These are phyloP conservation scores for Aspergillus ustus DNA, from an alignment of 2,329 filamentous ascomycete species.

Conservation along the genomic window DNA sequence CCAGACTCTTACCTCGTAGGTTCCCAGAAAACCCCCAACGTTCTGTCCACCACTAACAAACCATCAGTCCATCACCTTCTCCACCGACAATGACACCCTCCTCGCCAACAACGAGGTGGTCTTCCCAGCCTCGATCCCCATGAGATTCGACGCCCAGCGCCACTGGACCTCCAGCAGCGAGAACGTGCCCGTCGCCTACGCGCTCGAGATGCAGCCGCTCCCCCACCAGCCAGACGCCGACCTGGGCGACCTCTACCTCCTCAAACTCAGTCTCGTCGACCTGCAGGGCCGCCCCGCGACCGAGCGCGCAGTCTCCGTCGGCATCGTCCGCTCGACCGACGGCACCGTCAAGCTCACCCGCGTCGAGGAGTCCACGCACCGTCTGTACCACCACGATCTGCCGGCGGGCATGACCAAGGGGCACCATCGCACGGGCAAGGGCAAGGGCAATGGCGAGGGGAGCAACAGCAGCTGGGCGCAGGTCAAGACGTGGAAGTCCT, in stretches of 20 bases:
- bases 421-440: background rate
- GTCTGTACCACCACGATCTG: background rate
- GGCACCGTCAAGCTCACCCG: constrained; percentile 33
- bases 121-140: constrained; percentile 34
- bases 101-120: constrained; percentile 35
- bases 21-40: background rate
- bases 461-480: constrained; percentile 23
- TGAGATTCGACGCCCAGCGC: constrained; percentile 33
- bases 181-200: constrained; percentile 28
- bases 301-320: constrained; percentile 34
- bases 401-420: background rate
- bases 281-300: constrained; percentile 31
- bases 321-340: constrained; percentile 31
- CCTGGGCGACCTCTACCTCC: constrained; percentile 25
- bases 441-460: background rate
- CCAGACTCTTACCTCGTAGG: constrained; percentile 22
- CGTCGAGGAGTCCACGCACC: constrained; percentile 30
- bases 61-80: constrained; percentile 32
- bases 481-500: constrained; percentile 30
- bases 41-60: constrained; percentile 8
- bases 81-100: constrained; percentile 33
- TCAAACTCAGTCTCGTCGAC: constrained; percentile 32
- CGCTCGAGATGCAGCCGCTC: constrained; percentile 30
- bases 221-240: constrained; percentile 22
- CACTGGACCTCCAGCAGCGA: constrained; percentile 22